Conservation (phyloP, 345 rosid species). For the Eucalyptus marginata region DNA sequence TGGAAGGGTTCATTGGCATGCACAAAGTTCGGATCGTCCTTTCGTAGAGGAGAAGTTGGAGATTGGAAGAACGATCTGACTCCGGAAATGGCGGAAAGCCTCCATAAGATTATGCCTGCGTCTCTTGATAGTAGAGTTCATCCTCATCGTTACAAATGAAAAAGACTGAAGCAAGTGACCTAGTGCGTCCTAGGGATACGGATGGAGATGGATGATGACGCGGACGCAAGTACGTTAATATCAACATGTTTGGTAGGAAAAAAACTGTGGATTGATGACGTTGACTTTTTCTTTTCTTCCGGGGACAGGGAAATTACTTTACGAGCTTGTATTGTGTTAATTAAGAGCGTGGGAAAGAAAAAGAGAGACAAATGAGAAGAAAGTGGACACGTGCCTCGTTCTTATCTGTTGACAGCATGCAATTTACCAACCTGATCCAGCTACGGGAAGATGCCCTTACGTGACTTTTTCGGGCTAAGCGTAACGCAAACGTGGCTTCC, state of each 20-base stretch:
- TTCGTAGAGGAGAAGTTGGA: background rate
- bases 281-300: too few species aligned
- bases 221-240: background rate
- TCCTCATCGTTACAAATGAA: background rate
- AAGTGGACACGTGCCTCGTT: background rate
- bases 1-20: background rate
- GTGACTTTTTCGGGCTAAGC: background rate
- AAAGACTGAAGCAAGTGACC: background rate
- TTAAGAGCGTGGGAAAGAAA: too few species aligned
- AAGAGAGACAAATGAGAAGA: background rate
- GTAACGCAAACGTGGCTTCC: background rate
- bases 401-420: background rate
- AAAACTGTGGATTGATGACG: background rate
- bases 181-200: background rate
- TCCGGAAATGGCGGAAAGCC: background rate
- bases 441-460: background rate
- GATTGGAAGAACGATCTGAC: background rate
- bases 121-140: background rate
- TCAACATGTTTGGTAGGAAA: background rate
- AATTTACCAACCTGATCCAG: background rate
- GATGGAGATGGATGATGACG: background rate
- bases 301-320: background rate
- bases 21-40: too few species aligned
- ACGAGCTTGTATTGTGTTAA: background rate
- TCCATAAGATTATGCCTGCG: background rate